Conservation (phyloP, 441 rosid genomes). For the Lepidium campestre region DNA sequence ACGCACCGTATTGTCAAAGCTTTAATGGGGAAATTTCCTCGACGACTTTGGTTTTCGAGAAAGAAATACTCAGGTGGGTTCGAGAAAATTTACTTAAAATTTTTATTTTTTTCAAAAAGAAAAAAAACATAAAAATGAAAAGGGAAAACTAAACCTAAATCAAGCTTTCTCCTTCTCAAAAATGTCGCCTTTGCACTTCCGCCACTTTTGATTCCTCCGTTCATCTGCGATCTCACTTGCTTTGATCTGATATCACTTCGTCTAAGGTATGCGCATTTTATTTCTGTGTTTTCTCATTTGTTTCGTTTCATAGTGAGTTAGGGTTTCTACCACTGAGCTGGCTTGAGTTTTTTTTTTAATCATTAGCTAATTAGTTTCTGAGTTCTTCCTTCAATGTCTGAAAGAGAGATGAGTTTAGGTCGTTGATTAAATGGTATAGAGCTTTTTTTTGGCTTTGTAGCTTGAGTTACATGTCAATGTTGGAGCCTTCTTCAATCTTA, state of each 20-base stretch:
- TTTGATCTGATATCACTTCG: not conserved
- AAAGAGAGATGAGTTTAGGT: not conserved
- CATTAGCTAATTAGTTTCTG: not conserved
- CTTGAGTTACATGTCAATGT: not conserved
- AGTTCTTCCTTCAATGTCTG: not conserved
- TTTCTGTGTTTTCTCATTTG: not conserved
- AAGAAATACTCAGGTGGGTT: not conserved
- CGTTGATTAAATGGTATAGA: too few relatives aligned
- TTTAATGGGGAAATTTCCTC: conserved; percentile 11
- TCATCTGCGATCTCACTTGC: conserved; percentile 11
- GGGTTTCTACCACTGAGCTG: not conserved
- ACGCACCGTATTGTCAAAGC: conserved; percentile 26
- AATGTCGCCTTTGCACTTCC: conserved; percentile 5
- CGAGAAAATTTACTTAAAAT: not conserved
- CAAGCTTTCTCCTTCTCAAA: not conserved
- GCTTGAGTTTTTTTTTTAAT: not conserved
- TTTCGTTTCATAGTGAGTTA: not conserved
- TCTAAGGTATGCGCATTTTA: conserved; percentile 5
- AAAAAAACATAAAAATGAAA: not conserved
- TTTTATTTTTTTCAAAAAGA: not conserved
- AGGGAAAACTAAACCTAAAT: conserved; percentile 17
- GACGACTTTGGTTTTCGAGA: conserved; percentile 27
- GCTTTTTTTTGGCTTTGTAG: not conserved
- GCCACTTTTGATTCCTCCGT: conserved; percentile 5
- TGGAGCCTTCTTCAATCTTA: not conserved